Conservation (phyloP, 371 early-diverging fungal species). For the Apophysomyces variabilis region DNA sequence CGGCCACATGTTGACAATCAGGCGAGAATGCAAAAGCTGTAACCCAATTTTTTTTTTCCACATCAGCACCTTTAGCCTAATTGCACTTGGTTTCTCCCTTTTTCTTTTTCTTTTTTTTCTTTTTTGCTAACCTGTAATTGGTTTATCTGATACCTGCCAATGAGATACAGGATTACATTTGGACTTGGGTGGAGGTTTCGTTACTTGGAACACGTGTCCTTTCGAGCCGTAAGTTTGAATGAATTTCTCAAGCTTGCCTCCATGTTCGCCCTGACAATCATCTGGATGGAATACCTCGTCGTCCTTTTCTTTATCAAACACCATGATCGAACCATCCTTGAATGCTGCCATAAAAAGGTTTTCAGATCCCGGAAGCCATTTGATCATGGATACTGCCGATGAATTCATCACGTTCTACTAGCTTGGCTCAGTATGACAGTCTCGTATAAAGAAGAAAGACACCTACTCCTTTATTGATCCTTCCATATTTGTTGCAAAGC, state of each 20-base stretch:
- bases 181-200: conserved; percentile 26
- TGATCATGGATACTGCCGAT: conserved; percentile 76
- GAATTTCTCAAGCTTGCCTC: not conserved
- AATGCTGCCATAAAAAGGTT: conserved; percentile 84
- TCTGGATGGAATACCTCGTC: conserved; percentile 59
- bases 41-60: not conserved
- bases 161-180: conserved; percentile 79
- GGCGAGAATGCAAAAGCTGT: conserved; percentile 86
- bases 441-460: not conserved
- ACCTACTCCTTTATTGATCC: conserved; percentile 56
- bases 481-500: conserved; percentile 72
- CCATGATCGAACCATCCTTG: conserved; percentile 76
- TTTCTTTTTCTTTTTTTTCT: too few species aligned
- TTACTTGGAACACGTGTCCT: conserved; percentile 19
- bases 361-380: conserved; percentile 92
- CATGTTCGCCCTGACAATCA: conserved; percentile 18
- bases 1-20: conserved; percentile 80
- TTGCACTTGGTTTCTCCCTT: not conserved
- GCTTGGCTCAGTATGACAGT: too few species aligned
- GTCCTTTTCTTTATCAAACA: conserved; percentile 90
- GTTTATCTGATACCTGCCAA: conserved; percentile 71
- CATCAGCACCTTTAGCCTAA: not conserved
- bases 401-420: conserved; percentile 56
- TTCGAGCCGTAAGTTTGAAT: not conserved
- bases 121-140: conserved; percentile 65